phyloP scores from a whole-genome alignment of 164 flowering plant species.

The Cinnamomum chago region DNA sequence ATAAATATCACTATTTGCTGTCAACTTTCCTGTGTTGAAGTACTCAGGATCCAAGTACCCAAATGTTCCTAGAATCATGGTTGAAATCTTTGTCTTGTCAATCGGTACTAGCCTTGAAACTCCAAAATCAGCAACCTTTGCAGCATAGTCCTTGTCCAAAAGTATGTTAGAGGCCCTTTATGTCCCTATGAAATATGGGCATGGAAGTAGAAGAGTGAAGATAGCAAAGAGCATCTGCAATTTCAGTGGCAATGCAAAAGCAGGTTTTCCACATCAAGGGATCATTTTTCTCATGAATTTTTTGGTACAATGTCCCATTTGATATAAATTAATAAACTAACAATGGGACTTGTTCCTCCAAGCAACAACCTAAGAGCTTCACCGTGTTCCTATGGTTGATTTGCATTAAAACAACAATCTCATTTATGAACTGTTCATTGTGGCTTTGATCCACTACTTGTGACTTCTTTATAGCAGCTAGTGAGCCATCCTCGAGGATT shows the following conservation, averaged over 20 bases:
- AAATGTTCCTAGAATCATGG: conserved; percentile 35
- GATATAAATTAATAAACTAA: conserved; percentile 41
- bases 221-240: conserved; percentile 39
- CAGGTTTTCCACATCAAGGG: conserved; percentile 28
- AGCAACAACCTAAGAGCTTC: conserved; percentile 38
- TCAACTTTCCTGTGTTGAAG: conserved; percentile 28
- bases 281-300: conserved; percentile 21
- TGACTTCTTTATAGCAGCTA: conserved; percentile 46
- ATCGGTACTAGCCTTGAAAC: conserved; percentile 32
- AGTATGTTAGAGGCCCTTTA: conserved; percentile 38
- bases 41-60: conserved; percentile 46
- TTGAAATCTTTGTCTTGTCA: conserved; percentile 27
- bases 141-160: conserved; percentile 26
- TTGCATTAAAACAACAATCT: conserved; percentile 38
- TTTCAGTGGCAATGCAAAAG: conserved; percentile 36
- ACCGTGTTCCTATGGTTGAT: conserved; percentile 46
- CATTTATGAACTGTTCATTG: conserved; percentile 40
- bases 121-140: conserved; percentile 48
- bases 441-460: conserved; percentile 31
- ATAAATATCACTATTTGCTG: conserved; percentile 42
- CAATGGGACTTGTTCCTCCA: conserved; percentile 37
- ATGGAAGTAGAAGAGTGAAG: conserved; percentile 38
- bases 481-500: conserved; percentile 19
- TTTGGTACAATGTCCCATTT: conserved; percentile 36
- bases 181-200: conserved; percentile 41